phyloP scores from a whole-genome alignment of 1,284 basidiomycete species.

The Moesziomyces sp. region DNA sequence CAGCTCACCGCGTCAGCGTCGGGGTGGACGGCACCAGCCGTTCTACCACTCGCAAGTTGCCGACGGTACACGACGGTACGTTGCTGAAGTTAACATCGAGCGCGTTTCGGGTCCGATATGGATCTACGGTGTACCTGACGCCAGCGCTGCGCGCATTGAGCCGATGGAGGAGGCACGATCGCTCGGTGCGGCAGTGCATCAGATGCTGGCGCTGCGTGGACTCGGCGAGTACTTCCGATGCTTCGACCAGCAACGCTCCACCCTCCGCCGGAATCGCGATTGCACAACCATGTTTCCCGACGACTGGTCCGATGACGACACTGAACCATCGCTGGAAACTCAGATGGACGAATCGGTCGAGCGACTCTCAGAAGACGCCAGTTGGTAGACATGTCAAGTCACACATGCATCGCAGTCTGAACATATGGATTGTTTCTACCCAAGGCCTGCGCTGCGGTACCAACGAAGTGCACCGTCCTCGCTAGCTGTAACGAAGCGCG shows the following conservation, averaged over 20 bases:
- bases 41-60: constrained; percentile 40
- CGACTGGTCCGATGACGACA: constrained; percentile 31
- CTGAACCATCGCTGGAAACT: background rate
- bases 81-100: constrained; percentile 43
- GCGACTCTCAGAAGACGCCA: constrained; percentile 18
- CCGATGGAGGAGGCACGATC: constrained; percentile 8
- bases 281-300: constrained; percentile 34
- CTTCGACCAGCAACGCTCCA: constrained; percentile 27
- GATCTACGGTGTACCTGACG: constrained; percentile 16
- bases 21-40: constrained; percentile 36
- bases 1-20: background rate
- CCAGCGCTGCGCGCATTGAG: background rate
- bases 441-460: constrained; percentile 46
- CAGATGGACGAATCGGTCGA: too few relatives aligned
- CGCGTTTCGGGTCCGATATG: constrained; percentile 18
- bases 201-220: constrained; percentile 16
- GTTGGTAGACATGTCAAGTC: constrained; percentile 7
- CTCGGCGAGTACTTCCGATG: constrained; percentile 39
- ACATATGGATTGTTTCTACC: constrained; percentile 3
- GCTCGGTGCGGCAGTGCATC: constrained; percentile 8
- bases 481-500: constrained; percentile 41
- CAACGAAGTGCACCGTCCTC: constrained; percentile 35
- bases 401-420: background rate
- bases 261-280: constrained; percentile 17
- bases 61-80: constrained; percentile 33